Evolutionary conservation across 2,329 filamentous ascomycete species (phyloP).

Genomic region (Plenodomus lindquistii): DNA sequence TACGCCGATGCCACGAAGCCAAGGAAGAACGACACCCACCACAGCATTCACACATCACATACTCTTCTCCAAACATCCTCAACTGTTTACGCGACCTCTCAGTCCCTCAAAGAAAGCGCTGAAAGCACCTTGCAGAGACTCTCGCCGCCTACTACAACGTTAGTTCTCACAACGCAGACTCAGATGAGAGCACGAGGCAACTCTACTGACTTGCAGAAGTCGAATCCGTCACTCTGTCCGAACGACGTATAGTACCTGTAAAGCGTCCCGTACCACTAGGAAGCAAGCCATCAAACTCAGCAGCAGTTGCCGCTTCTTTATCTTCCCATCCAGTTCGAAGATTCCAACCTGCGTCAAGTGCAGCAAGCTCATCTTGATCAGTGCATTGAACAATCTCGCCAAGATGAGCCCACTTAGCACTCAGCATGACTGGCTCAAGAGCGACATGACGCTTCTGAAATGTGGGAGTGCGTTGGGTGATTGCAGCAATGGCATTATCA

Average conservation of each 20-base stretch:
- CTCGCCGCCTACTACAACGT: background rate
- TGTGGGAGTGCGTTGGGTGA: slow-evolving; percentile 14
- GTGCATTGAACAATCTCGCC: slow-evolving; percentile 48
- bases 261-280: slow-evolving; percentile 50
- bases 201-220: slow-evolving; percentile 20
- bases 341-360: slow-evolving; percentile 39
- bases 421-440: slow-evolving; percentile 45
- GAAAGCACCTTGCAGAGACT: background rate
- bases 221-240: slow-evolving; percentile 20
- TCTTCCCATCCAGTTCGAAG: slow-evolving; percentile 39
- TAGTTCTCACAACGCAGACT: background rate
- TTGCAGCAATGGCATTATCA: slow-evolving; percentile 3
- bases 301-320: slow-evolving; percentile 38
- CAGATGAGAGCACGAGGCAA: background rate
- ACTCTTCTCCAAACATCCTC: too few relatives aligned
- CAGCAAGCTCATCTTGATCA: slow-evolving; percentile 35
- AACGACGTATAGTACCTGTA: slow-evolving; percentile 30
- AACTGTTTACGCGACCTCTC: background rate
- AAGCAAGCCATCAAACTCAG: slow-evolving; percentile 47
- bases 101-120: background rate
- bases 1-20: too few relatives aligned
- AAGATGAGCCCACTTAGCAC: slow-evolving; percentile 39
- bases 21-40: too few relatives aligned
- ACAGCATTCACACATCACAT: too few relatives aligned
- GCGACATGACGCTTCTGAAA: slow-evolving; percentile 36